phyloP scores from a whole-genome alignment of 129 eudicot species.

The Mikania micrantha region DNA sequence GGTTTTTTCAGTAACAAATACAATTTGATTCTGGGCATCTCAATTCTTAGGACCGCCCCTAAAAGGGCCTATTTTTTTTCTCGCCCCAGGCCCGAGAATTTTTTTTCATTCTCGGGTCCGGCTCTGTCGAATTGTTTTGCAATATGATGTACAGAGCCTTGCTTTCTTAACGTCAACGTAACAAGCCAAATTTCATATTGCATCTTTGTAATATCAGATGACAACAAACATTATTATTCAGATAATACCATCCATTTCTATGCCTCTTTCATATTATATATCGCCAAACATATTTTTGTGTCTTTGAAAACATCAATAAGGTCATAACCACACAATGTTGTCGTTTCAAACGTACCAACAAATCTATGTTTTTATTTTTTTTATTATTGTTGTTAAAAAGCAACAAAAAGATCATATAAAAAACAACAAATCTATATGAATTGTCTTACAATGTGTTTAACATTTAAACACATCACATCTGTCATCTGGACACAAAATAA shows the following conservation, averaged over 20 bases:
- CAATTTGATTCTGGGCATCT: no score
- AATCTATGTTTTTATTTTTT: no score
- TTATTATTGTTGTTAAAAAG: no score
- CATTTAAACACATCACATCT: background rate
- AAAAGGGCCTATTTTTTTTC: no score
- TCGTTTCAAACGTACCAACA: slow-evolving; percentile 18
- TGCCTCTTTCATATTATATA: background rate
- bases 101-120: no score
- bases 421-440: no score
- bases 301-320: slow-evolving; percentile 12
- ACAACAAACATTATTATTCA: background rate
- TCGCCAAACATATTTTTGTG: slow-evolving; percentile 10
- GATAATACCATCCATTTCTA: background rate
- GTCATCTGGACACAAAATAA: background rate
- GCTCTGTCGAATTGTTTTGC: no score
- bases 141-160: no score
- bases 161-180: background rate
- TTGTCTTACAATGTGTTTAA: slow-evolving; percentile 11
- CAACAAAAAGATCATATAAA: no score
- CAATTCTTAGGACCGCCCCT: no score
- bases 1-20: no score
- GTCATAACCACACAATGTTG: slow-evolving; percentile 12
- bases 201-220: background rate
- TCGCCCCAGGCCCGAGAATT: no score
- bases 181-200: background rate